Base-by-base conservation (phyloP, 371 early-diverging fungal genomes). In the Funneliformis caledonium region DNA sequence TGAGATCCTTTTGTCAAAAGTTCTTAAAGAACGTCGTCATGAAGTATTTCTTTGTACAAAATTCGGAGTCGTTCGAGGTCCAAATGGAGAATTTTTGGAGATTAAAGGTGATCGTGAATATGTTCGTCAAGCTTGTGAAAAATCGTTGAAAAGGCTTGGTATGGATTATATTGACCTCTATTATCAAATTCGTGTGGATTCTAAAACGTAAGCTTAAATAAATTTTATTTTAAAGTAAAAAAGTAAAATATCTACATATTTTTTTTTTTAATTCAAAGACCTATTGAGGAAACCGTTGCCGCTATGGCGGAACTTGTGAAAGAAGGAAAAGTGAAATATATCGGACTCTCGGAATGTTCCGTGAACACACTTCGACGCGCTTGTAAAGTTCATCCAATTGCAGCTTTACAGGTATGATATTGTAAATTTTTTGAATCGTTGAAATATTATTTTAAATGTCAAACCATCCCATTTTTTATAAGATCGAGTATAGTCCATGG, bases 231-330 rank as follows among this genome's bases (percentile, higher is more conserved):
- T n/a, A 2, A 43, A 48, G 19, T n/a, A n/a, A n/a, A 47, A 47
- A 3, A 5, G 9, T 47, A 5, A 47, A 47, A 47, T 47, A 7
- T 61, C 12, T 62, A 22, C 31, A 62, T 22, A n/a, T n/a, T n/a
- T n/a, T n/a, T n/a, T n/a, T n/a, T n/a, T n/a, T n/a, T n/a, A n/a
- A 60, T 26, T 62, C 4, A 62, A 12, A 68, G 69, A 4, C 88
- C 90, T 0, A 89, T 90, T 73, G 89, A 90, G 78, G 87, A 86
- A 1, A 91, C 89, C 0, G 89, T 90, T 31, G 61, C 19, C 0
- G 91, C 89, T 31, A 87, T 91, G 89, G 90, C 88, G 1, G 88
- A 90, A 78, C 83, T 91, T 11, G 91, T 91, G 42, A 87, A 88
- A 76, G 86, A 90, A 81, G 91, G 91, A 61, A 90, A 89, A 76